These are phyloP conservation scores for Immersiporthe knoxdaviesiana DNA, from an alignment of 2,329 filamentous ascomycete genomes.

Conservation along the genomic window DNA sequence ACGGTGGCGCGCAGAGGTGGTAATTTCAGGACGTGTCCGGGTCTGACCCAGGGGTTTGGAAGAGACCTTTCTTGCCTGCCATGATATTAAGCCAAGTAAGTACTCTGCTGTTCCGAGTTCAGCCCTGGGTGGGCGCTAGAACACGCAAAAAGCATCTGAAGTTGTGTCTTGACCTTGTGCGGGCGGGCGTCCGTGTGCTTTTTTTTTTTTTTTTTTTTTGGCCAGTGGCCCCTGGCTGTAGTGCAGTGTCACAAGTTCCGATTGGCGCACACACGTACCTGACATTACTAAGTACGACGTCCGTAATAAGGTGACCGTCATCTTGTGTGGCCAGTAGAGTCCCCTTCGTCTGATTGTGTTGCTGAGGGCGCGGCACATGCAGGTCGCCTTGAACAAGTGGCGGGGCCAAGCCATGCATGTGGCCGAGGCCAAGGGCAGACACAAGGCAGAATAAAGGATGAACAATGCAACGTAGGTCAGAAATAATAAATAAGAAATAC, in stretches of 20 bases:
- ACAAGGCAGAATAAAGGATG: not conserved
- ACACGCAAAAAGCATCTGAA: slow-evolving; percentile 4
- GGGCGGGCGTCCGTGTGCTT: not conserved
- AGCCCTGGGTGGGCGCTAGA: not conserved
- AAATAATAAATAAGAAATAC: too few species aligned
- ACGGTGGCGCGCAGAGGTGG: not conserved
- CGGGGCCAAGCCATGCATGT: not conserved
- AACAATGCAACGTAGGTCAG: not conserved
- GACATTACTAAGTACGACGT: too few species aligned
- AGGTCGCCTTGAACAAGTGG: not conserved
- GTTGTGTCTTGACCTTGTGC: not conserved
- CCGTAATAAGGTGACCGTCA: too few species aligned
- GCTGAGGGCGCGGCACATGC: not conserved
- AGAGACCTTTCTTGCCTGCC: not conserved
- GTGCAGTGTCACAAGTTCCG: not conserved
- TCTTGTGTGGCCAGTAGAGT: not conserved
- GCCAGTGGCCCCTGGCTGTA: not conserved
- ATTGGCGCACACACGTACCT: not conserved
- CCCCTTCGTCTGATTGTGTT: not conserved
- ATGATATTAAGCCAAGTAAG: not conserved
- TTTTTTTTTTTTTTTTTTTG: not conserved
- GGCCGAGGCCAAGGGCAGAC: not conserved
- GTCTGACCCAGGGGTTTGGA: not conserved
- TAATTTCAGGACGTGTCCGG: not conserved
- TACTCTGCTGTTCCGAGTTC: not conserved